Evolutionary conservation across 345 rosid genomes (phyloP).

Genomic region (Gossypium turneri): DNA sequence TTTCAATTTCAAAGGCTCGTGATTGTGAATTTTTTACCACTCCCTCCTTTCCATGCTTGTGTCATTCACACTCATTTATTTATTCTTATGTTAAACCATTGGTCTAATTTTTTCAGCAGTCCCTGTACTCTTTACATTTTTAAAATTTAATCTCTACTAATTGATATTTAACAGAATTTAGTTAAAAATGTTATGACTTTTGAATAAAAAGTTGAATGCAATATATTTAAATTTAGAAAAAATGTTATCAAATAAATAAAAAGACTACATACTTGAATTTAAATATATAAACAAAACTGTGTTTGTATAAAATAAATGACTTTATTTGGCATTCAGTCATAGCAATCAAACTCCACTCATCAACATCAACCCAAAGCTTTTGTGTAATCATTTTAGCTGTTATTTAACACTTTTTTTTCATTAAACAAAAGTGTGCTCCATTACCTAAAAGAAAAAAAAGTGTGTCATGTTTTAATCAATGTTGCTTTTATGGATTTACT

Average conservation of each 20-base stretch:
- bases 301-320: no score
- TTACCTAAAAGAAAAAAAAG: background rate
- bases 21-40: background rate
- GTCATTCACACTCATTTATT: background rate
- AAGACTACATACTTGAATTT: no score
- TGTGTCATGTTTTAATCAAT: background rate
- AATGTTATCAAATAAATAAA: no score
- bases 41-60: background rate
- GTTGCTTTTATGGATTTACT: background rate
- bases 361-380: background rate
- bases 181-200: no score
- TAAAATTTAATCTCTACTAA: no score
- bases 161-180: no score
- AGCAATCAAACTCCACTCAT: background rate
- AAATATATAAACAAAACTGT: no score
- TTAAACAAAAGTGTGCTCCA: background rate
- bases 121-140: no score
- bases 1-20: background rate
- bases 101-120: no score
- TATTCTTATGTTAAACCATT: no score
- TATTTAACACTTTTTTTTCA: background rate
- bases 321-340: background rate
- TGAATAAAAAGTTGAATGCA: no score
- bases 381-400: conserved; percentile 5
- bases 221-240: no score